phyloP scores from a whole-genome alignment of 805 yeast genomes.

The Candida ovalis region DNA sequence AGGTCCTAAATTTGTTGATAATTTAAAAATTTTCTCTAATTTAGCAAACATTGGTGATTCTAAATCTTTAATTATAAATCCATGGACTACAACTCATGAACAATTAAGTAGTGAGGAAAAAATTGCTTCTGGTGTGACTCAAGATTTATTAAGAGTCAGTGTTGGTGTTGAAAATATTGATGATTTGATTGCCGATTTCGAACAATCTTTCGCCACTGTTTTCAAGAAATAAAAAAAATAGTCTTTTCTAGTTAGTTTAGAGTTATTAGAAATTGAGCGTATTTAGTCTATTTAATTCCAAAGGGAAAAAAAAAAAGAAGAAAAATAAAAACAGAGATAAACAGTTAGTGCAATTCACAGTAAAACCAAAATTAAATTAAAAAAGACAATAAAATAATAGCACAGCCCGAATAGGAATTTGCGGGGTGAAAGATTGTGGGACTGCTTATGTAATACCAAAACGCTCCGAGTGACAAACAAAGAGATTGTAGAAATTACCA shows the following conservation, averaged over 20 bases:
- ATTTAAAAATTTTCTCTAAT: conserved; percentile 80
- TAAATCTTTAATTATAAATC: conserved; percentile 92
- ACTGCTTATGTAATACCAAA: too few relatives aligned
- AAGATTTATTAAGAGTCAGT: conserved; percentile 83
- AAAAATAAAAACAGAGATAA: too few relatives aligned
- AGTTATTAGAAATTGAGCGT: too few relatives aligned
- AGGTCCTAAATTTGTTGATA: conserved; percentile 82
- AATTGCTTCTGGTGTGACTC: conserved; percentile 78
- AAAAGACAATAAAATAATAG: too few relatives aligned
- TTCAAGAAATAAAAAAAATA: conserved; percentile 25
- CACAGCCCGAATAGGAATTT: too few relatives aligned
- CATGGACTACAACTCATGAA: conserved; percentile 94
- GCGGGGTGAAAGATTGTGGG: too few relatives aligned
- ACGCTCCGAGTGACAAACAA: too few relatives aligned
- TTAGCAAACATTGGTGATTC: conserved; percentile 97
- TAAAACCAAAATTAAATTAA: too few relatives aligned
- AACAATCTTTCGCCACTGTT: conserved; percentile 73
- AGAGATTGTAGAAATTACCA: too few relatives aligned
- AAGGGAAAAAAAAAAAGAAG: too few relatives aligned
- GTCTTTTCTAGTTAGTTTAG: not conserved
- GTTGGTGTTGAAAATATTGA: conserved; percentile 91
- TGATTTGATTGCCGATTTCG: conserved; percentile 85
- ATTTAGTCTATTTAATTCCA: too few relatives aligned
- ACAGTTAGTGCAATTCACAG: too few relatives aligned
- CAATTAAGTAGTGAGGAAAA: conserved; percentile 84